These are phyloP conservation scores for Diaporthe velutina DNA, from an alignment of 2,329 filamentous ascomycete species.

Conservation along the genomic window DNA sequence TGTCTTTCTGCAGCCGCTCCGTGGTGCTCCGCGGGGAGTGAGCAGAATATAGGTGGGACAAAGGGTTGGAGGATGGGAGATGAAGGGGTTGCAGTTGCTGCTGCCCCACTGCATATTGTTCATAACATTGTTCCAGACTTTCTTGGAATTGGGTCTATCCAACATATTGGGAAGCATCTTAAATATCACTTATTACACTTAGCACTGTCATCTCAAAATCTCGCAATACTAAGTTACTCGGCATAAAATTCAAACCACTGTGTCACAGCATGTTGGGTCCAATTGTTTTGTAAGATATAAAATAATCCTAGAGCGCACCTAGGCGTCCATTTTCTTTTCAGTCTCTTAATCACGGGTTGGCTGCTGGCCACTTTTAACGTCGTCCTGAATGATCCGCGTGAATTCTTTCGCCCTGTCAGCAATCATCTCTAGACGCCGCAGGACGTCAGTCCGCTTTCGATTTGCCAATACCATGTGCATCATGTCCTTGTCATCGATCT, in stretches of 20 bases:
- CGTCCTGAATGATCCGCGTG: not conserved
- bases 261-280: no score
- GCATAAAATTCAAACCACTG: not conserved
- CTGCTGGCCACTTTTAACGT: no score
- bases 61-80: not conserved
- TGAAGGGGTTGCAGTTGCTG: not conserved
- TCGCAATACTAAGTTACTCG: not conserved
- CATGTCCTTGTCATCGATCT: constrained; percentile 1
- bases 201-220: not conserved
- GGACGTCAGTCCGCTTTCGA: not conserved
- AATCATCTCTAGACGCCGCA: not conserved
- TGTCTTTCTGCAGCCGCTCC: no score
- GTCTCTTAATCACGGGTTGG: not conserved
- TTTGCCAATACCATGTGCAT: not conserved
- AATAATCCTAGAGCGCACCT: not conserved
- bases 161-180: not conserved
- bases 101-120: not conserved
- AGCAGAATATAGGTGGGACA: not conserved
- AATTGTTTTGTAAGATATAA: not conserved
- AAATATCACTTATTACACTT: not conserved
- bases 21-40: no score
- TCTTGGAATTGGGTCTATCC: not conserved
- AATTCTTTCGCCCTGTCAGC: not conserved
- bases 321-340: not conserved
- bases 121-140: not conserved